Evolutionary conservation across 1,139 yeast species (phyloP), one percentile per base, ranked within the genome.

Genomic region (Pneumocystis sp.): DNA sequence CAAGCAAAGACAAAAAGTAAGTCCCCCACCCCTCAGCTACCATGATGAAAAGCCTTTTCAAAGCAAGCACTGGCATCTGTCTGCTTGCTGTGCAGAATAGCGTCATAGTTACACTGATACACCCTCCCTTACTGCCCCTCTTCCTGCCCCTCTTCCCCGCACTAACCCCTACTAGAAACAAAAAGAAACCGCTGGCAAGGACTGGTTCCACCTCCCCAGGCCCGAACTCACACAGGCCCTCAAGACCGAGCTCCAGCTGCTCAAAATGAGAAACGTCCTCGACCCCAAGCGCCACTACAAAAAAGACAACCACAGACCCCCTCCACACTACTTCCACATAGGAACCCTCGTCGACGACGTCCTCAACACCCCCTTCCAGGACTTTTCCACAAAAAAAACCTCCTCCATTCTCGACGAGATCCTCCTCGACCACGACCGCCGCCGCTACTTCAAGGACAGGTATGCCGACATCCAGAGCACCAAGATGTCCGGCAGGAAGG

Each of bases 281-380:
- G 98, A 93, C 73, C 97, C 97, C 4, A 93, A 93, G 76, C 83
- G 97, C 72, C 96, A 90, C 76, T 93, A 93, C 76, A 89, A 88
- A 76, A 68, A 68, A 29, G 70, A 66, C 15, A 67, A 66, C 42
- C 64, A 68, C 8, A 65, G 59, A 57, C 81, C 81, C 65, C 80
- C 83, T 5, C 96, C 96, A 29, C 89, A 88, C 72, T 83, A 80
- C 70, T 90, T 93, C 75, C 95, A 91, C 69, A 82, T 88, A 73
- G 98, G 98, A 15, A 90, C 97, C 0, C 83, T 93, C 50, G 76
- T 91, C 29, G 95, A 87, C 71, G 95, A 91, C 62, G 84, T 86
- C 69, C 81, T 89, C 0, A 97, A 90, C 73, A 89, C 81, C 74
- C 87, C 80, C 76, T 83, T 88, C 59, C 79, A 86, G n/a, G 80